A percentile compares a stretch with the other conserved stretches of the same genome.
These are phyloP conservation scores for Naematelia encephala DNA, from an alignment of 768 basidiomycete species.

Conservation along the genomic window DNA sequence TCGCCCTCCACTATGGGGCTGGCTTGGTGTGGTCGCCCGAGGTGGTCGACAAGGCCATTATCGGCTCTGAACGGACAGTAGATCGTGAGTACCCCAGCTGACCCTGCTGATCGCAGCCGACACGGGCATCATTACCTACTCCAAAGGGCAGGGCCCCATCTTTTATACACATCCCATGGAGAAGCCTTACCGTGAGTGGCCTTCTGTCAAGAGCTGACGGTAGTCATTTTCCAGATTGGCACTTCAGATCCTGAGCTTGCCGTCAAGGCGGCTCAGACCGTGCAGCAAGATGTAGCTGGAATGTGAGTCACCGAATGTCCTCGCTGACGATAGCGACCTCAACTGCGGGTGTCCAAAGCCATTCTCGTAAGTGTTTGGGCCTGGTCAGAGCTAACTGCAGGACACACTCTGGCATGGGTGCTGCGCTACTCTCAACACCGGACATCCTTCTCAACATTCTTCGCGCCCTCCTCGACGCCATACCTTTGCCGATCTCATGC, in stretches of 20 bases:
- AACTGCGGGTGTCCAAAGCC: constrained; percentile 98
- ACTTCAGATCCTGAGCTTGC: constrained; percentile 84
- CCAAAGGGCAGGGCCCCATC: constrained; percentile 72
- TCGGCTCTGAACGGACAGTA: constrained; percentile 75
- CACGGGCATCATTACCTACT: constrained; percentile 83
- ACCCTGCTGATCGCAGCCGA: constrained; percentile 56
- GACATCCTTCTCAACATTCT: constrained; percentile 88
- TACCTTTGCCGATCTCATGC: constrained; percentile 84
- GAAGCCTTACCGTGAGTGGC: constrained; percentile 64
- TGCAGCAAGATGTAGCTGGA: constrained; percentile 84
- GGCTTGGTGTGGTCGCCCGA: constrained; percentile 96
- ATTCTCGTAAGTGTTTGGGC: constrained; percentile 60
- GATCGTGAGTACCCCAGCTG: constrained; percentile 63
- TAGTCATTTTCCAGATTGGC: constrained; percentile 89
- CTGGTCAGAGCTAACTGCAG: constrained; percentile 15
- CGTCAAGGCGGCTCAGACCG: constrained; percentile 81
- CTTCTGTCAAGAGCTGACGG: too few species aligned
- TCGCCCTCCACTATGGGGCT: constrained; percentile 87
- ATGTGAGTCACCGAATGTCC: constrained; percentile 51
- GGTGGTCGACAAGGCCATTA: constrained; percentile 90
- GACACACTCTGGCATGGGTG: constrained; percentile 79
- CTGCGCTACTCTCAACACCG: constrained; percentile 85
- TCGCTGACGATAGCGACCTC: constrained; percentile 60
- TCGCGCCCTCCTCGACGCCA: constrained; percentile 65
- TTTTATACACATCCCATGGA: constrained; percentile 93